Conservation (phyloP, 2,329 filamentous ascomycete species). For the Cadophora malorum region DNA sequence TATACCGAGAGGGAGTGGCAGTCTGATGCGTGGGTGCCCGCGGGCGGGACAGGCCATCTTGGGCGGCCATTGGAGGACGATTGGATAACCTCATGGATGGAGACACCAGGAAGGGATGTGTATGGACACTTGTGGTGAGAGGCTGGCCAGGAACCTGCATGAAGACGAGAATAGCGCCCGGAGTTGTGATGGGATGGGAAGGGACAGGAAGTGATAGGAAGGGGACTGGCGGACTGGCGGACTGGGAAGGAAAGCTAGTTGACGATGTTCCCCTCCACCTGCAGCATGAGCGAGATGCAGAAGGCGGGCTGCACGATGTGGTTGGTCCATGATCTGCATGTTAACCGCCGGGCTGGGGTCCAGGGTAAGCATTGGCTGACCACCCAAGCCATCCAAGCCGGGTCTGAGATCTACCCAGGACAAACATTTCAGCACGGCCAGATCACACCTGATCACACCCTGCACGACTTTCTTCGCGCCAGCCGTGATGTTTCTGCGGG, state of each 20-base stretch:
- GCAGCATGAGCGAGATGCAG: constrained; percentile 6
- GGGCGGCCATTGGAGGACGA: constrained; percentile 27
- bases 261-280: neutral
- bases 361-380: constrained; percentile 26
- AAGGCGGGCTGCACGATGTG: constrained; percentile 22
- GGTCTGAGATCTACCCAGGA: constrained; percentile 23
- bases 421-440: neutral
- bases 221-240: too few relatives aligned
- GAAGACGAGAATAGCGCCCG: constrained; percentile 35
- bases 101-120: neutral
- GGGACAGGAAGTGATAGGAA: too few relatives aligned
- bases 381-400: too few relatives aligned
- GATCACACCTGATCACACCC: constrained; percentile 10
- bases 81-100: constrained; percentile 19
- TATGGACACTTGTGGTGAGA: constrained; percentile 22
- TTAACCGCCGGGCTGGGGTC: constrained; percentile 30
- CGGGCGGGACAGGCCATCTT: constrained; percentile 26
- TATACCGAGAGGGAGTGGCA: constrained; percentile 32
- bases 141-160: constrained; percentile 37
- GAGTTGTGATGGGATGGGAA: constrained; percentile 21
- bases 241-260: neutral
- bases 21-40: constrained; percentile 24
- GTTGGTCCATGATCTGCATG: constrained; percentile 24
- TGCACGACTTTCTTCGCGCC: constrained; percentile 13
- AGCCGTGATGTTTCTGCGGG: constrained; percentile 19